phyloP scores from a whole-genome alignment of 2,329 filamentous ascomycete genomes.

The Lasiodiplodia hormozganensis region DNA sequence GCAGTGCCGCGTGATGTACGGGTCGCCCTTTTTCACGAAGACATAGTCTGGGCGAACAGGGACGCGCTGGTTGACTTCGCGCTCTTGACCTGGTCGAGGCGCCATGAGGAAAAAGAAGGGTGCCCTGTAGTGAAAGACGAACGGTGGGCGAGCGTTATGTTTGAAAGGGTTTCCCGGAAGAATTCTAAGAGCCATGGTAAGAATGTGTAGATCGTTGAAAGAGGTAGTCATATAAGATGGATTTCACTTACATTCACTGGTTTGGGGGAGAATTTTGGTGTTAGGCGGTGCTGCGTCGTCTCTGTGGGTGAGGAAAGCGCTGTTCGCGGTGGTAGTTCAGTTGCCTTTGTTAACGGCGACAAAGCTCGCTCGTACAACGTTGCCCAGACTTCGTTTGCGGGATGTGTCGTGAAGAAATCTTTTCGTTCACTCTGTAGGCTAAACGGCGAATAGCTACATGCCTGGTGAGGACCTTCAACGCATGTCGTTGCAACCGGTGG shows the following conservation, averaged over 20 bases:
- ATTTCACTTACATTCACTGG: background rate
- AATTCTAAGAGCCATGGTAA: slow-evolving; percentile 6
- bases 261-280: background rate
- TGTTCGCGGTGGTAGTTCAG: background rate
- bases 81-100: background rate
- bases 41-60: slow-evolving; percentile 42
- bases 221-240: background rate
- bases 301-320: background rate
- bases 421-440: background rate
- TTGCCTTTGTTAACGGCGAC: slow-evolving; percentile 5
- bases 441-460: background rate
- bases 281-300: background rate
- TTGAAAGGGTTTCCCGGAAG: background rate
- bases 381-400: background rate
- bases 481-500: background rate
- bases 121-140: slow-evolving; percentile 1
- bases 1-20: slow-evolving; percentile 53
- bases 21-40: slow-evolving; percentile 52
- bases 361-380: background rate
- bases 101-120: slow-evolving; percentile 10
- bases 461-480: background rate
- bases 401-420: too few species aligned
- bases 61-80: background rate
- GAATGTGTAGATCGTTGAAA: background rate
- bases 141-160: background rate